Evolutionary conservation across 768 basidiomycete species (phyloP), one percentile per base, ranked within the genome.

Genomic region (Termitomyces sp.): DNA sequence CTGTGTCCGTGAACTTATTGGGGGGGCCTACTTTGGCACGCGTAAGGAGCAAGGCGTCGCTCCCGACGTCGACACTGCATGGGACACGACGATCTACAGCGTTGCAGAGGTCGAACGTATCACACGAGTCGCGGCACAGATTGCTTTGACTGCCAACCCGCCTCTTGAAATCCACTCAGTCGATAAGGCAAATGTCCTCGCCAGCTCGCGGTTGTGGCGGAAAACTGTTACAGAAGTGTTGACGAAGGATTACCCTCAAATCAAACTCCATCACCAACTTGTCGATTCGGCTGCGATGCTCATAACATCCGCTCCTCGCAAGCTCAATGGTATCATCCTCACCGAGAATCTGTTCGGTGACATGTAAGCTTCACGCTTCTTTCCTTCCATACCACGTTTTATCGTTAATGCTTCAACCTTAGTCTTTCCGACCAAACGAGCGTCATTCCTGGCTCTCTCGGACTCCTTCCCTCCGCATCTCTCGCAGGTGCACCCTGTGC

Each of bases 141-240:
- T 98, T 62, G 95, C 97, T 19, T 71, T 93, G 49, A 76, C 87
- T 22, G 73, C 83, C 5, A 78, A 88, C 66, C 97, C 97, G 4
- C 93, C 95, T 19, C 78, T 96, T 45, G 79, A 84, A 21, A 86
- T 99, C 56, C 91, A 93, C 71, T 96, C 93, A 0, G 78, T 99
- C 69, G 97, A 99, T 78, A 99, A 99, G 74, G 97, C 97, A 52
- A 99, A 99, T 71, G 97, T 99, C 21, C 84, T 99, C 53, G 97
- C 97, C 22, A 90, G 84, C 66, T 96, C 93, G 35, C 77, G 97
- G 47, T 75, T 99, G 41, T 99, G 97, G 97, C 77, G 97, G 55
- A 93, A 87, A 69, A 89, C 92, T 21, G 96, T 97, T 52, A 88
- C 83, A 2, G 92, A 97, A 66, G 85, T 89, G 2, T 70, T 97